Evolutionary conservation across 768 basidiomycete species (phyloP).

Genomic region (Collybiopsis luxurians): DNA sequence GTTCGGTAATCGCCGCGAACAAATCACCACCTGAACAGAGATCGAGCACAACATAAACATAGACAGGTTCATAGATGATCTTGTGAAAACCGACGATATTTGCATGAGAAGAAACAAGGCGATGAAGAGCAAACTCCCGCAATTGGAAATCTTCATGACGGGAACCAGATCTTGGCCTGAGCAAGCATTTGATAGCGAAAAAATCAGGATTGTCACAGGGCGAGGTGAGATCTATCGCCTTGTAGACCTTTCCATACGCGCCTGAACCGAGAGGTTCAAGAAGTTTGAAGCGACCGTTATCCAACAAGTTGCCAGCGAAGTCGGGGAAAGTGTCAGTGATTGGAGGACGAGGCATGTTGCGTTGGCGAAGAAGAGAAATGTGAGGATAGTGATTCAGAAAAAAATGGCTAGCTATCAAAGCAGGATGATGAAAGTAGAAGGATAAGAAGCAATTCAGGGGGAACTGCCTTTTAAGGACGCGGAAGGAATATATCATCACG

Average conservation of each 20-base stretch:
- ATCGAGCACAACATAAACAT: conserved; percentile 67
- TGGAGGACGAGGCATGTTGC: conserved; percentile 35
- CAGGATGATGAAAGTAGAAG: conserved; percentile 13
- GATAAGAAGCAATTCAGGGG: conserved; percentile 13
- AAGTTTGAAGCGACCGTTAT: conserved; percentile 60
- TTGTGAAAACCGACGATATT: conserved; percentile 71
- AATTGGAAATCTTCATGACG: conserved; percentile 57
- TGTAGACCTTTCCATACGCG: conserved; percentile 77
- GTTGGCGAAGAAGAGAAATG: not conserved
- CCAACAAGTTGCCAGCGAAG: conserved; percentile 49
- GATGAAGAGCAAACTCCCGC: conserved; percentile 66
- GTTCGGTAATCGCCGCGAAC: conserved; percentile 65
- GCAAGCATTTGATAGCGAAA: conserved; percentile 78
- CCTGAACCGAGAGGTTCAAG: conserved; percentile 67
- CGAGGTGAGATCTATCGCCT: conserved; percentile 52
- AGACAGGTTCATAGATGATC: conserved; percentile 55
- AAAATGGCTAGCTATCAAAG: conserved; percentile 12
- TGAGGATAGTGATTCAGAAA: conserved; percentile 2
- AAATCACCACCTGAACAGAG: conserved; percentile 62
- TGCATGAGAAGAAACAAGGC: conserved; percentile 48
- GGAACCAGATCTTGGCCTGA: conserved; percentile 51
- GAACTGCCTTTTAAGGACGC: conserved; percentile 4
- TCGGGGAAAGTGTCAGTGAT: conserved; percentile 46
- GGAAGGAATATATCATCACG: not conserved
- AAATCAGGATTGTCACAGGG: conserved; percentile 35